Evolutionary conservation across 345 rosid species (phyloP).

Genomic region (Clausena lansium): DNA sequence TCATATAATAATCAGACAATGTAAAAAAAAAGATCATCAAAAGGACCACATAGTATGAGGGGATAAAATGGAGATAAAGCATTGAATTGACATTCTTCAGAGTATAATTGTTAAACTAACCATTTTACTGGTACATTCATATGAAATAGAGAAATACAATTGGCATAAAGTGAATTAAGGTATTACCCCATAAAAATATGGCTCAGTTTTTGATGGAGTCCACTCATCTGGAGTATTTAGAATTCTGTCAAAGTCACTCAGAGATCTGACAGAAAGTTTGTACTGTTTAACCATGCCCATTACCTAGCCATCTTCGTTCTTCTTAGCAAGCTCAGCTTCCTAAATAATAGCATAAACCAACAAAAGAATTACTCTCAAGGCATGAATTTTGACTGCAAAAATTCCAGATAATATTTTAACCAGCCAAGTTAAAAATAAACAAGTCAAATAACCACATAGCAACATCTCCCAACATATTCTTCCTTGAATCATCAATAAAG

Average conservation of each 20-base stretch:
- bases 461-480: background rate
- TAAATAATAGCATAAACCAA: background rate
- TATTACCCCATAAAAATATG: slow-evolving; percentile 31
- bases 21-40: background rate
- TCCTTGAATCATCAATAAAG: background rate
- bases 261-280: slow-evolving; percentile 26
- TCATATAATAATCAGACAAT: background rate
- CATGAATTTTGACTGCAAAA: background rate
- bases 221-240: slow-evolving; percentile 35
- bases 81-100: background rate
- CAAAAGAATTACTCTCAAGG: background rate
- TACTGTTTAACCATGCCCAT: slow-evolving; percentile 23
- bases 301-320: slow-evolving; percentile 29
- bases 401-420: background rate
- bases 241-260: slow-evolving; percentile 28
- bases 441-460: background rate
- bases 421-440: too few species aligned
- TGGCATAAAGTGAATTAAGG: background rate
- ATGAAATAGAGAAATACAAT: background rate
- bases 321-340: slow-evolving; percentile 42
- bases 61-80: background rate
- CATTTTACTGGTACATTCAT: background rate
- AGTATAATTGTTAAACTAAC: background rate
- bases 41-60: background rate
- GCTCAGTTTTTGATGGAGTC: slow-evolving; percentile 35